A percentile compares a stretch with the other conserved stretches of the same genome.
These are phyloP conservation scores for Dendryphion nanum DNA, from an alignment of 2,329 filamentous ascomycete genomes.

Conservation along the genomic window DNA sequence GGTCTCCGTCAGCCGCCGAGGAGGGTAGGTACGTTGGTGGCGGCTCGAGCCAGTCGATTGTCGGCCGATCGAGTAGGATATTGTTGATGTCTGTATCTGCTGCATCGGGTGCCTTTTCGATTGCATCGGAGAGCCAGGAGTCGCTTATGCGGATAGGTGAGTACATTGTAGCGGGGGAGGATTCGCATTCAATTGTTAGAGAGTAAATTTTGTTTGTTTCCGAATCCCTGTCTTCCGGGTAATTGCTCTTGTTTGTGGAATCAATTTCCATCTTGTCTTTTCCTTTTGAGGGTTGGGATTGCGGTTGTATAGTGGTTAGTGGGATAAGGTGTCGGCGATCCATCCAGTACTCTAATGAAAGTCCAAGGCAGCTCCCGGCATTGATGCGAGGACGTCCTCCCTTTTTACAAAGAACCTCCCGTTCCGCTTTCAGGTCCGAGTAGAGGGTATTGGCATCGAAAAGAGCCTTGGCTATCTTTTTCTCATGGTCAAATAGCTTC, in stretches of 20 bases:
- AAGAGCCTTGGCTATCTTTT: constrained; percentile 43
- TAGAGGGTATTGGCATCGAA: constrained; percentile 38
- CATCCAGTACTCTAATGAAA: constrained; percentile 78
- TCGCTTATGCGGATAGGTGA: constrained; percentile 68
- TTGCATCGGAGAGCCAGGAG: constrained; percentile 67
- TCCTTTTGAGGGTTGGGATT: constrained; percentile 37
- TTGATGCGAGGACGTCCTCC: constrained; percentile 74
- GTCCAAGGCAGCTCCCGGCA: constrained; percentile 62
- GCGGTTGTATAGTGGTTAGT: constrained; percentile 9
- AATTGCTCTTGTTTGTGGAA: constrained; percentile 10
- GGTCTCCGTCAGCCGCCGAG: constrained; percentile 38
- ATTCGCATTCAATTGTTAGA: constrained; percentile 65
- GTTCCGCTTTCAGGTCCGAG: constrained; percentile 49
- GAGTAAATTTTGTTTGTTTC: constrained; percentile 59
- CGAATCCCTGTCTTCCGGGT: constrained; percentile 33
- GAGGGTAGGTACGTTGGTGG: constrained; percentile 55
- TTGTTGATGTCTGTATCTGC: constrained; percentile 37
- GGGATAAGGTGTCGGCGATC: constrained; percentile 53
- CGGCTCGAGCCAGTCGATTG: constrained; percentile 71
- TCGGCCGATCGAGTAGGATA: constrained; percentile 44
- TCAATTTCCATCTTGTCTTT: constrained; percentile 39
- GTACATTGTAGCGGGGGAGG: constrained; percentile 47
- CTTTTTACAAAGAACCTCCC: constrained; percentile 65
- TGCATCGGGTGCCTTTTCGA: constrained; percentile 56
- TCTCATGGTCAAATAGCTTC: constrained; percentile 70